Evolutionary conservation across 2,329 filamentous ascomycete genomes (phyloP).

Genomic region (Whalleya microplaca): DNA sequence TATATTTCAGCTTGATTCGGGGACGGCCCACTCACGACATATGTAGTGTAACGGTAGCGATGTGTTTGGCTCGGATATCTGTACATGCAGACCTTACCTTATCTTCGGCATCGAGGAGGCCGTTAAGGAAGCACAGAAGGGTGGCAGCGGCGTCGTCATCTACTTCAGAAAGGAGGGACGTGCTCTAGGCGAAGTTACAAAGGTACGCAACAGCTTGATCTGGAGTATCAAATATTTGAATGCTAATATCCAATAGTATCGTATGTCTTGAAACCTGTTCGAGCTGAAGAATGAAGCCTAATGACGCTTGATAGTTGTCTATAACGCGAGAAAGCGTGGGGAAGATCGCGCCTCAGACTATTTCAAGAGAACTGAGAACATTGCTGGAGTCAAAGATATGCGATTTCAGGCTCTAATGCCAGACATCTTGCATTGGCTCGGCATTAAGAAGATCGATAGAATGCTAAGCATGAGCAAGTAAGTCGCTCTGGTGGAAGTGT

Average conservation of each 20-base stretch:
- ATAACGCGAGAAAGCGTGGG: slow-evolving; percentile 82
- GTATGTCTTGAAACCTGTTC: slow-evolving; percentile 42
- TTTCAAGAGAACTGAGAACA: slow-evolving; percentile 97
- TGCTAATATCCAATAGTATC: slow-evolving; percentile 48
- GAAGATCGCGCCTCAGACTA: slow-evolving; percentile 86
- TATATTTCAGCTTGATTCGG: slow-evolving; percentile 11
- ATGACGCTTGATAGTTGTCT: slow-evolving; percentile 53
- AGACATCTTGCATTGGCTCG: slow-evolving; percentile 96
- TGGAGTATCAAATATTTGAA: slow-evolving; percentile 24
- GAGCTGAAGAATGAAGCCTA: slow-evolving; percentile 27
- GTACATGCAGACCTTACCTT: slow-evolving; percentile 92
- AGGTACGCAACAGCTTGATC: slow-evolving; percentile 59
- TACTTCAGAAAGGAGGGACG: slow-evolving; percentile 98
- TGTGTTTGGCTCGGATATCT: slow-evolving; percentile 97
- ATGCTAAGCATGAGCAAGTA: slow-evolving; percentile 99
- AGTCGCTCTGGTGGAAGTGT: slow-evolving; percentile 40
- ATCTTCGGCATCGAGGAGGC: slow-evolving; percentile 98
- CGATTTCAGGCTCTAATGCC: slow-evolving; percentile 98
- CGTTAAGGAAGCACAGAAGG: slow-evolving; percentile 93
- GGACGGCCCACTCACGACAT: slow-evolving; percentile 23
- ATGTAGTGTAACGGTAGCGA: slow-evolving; percentile 87
- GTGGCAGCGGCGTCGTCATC: slow-evolving; percentile 92
- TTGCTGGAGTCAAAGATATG: slow-evolving; percentile 96
- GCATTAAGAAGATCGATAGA: slow-evolving; percentile 96
- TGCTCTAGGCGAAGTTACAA: slow-evolving; percentile 92